Base-by-base conservation (phyloP, 164 flowering plant genomes). In the Sextonia rubra region DNA sequence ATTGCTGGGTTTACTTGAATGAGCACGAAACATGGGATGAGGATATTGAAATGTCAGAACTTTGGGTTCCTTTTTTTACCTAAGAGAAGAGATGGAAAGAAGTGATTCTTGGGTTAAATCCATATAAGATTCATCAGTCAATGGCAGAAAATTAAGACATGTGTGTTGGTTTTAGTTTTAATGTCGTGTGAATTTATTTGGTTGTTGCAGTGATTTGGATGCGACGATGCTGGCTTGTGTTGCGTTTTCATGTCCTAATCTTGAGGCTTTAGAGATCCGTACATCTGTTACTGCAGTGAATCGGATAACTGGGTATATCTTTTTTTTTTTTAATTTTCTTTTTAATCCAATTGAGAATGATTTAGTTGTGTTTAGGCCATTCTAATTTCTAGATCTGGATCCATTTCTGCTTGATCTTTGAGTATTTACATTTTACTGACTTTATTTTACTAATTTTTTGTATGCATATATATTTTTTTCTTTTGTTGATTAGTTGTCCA, bases 141-240 rank as follows among this genome's bases (percentile, higher is more conserved):
- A 52, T 52, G 20, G n/a, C 12, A 52, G n/a, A 52, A 52, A 52
- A 20, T 3, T 11, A 5, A 52, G 44, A 52, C 12, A 52, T 52
- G 58, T 15, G n/a, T 52, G 4, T 52, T 52, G 58, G 14, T 15
- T 52, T 52, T 52, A 15, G 3, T 1, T 52, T 52, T 52, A 52
- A 15, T 52, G 58, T 15, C 44, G 44, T 7, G 44, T 37, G 44
- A 37, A 37, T 37, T 37, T 37, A 37, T 37, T 64, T 3, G 3
- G 29, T n/a, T 74, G 58, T 72, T 82, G 85, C 88, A 96, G 98
- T 86, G 94, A 91, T 78, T 71, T 92, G 20, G 97, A 96, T 85
- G 86, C 99, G 9, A 96, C 97, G 17, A 85, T 90, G 85, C 69
- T 96, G 77, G 99, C 98, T 23, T 96, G 97, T 81, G 86, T 96